Conservation (phyloP, 306 rosid genomes). For the Abrus pulchellus region DNA sequence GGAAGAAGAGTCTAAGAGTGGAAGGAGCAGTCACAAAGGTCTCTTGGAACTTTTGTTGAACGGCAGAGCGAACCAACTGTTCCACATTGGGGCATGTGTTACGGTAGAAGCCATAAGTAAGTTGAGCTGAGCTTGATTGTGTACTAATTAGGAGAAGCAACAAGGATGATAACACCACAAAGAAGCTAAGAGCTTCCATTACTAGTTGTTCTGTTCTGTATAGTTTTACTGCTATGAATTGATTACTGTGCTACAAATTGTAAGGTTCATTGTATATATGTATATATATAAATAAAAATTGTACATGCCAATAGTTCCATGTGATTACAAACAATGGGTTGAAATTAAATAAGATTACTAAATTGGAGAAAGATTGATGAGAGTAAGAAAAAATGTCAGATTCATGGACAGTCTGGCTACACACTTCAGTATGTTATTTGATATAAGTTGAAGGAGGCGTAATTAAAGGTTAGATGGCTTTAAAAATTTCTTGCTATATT, state of each 20-base stretch:
- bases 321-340: slow-evolving; percentile 3
- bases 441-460: slow-evolving; percentile 11
- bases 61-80: slow-evolving; percentile 67
- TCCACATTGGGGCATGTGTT: slow-evolving; percentile 72
- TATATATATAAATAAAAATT: background rate
- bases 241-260: background rate
- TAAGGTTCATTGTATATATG: background rate
- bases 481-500: background rate
- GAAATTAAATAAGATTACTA: background rate
- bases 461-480: background rate
- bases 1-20: slow-evolving; percentile 87
- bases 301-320: background rate
- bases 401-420: slow-evolving; percentile 51
- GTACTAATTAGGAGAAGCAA: slow-evolving; percentile 11
- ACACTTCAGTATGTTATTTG: background rate
- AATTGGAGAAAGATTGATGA: slow-evolving; percentile 21
- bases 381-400: slow-evolving; percentile 31
- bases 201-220: background rate
- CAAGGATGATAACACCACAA: slow-evolving; percentile 19
- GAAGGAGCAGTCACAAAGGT: slow-evolving; percentile 80
- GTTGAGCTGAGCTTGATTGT: slow-evolving; percentile 53
- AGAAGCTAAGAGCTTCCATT: slow-evolving; percentile 25
- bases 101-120: slow-evolving; percentile 54
- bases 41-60: slow-evolving; percentile 59
- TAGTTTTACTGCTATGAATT: background rate